Conservation (phyloP, 495 filamentous ascomycete genomes). For the Lasiosphaeria hispida region DNA sequence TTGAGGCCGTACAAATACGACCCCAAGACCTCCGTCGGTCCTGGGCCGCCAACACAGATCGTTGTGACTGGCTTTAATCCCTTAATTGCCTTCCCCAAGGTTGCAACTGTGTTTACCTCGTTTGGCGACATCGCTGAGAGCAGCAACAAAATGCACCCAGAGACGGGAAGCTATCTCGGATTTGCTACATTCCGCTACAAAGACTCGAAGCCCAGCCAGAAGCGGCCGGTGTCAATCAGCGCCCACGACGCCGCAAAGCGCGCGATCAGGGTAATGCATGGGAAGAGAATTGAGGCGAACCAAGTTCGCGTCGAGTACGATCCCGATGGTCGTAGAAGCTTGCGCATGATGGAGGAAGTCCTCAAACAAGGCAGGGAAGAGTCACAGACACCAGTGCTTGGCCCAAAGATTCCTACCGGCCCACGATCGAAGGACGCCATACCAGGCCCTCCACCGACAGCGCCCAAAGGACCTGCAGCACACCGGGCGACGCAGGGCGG, state of each 20-base stretch:
- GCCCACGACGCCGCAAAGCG: constrained; percentile 74
- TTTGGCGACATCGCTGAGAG: constrained; percentile 88
- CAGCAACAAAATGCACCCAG: constrained; percentile 86
- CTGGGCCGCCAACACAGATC: constrained; percentile 83
- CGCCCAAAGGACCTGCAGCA: constrained; percentile 82
- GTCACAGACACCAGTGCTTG: constrained; percentile 29
- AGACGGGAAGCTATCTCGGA: constrained; percentile 87
- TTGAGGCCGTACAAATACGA: constrained; percentile 78
- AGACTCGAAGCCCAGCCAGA: constrained; percentile 56
- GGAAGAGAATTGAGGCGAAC: constrained; percentile 67
- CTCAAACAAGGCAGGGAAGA: constrained; percentile 61
- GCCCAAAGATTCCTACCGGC: constrained; percentile 38
- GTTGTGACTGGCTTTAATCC: constrained; percentile 94
- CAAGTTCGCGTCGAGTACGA: constrained; percentile 80
- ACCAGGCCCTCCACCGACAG: constrained; percentile 69
- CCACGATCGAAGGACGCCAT: constrained; percentile 40
- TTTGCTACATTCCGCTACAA: constrained; percentile 88
- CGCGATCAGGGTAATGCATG: constrained; percentile 69
- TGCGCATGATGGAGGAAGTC: constrained; percentile 65
- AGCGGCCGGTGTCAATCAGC: constrained; percentile 50
- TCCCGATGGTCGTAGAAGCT: constrained; percentile 77
- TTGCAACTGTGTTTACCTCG: constrained; percentile 75
- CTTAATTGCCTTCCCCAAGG: constrained; percentile 71
- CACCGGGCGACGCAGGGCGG: constrained; percentile 39
- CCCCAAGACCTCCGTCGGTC: constrained; percentile 74